These are phyloP conservation scores for Aspergillus cavernicola DNA, from an alignment of 495 filamentous ascomycete species.

Conservation along the genomic window DNA sequence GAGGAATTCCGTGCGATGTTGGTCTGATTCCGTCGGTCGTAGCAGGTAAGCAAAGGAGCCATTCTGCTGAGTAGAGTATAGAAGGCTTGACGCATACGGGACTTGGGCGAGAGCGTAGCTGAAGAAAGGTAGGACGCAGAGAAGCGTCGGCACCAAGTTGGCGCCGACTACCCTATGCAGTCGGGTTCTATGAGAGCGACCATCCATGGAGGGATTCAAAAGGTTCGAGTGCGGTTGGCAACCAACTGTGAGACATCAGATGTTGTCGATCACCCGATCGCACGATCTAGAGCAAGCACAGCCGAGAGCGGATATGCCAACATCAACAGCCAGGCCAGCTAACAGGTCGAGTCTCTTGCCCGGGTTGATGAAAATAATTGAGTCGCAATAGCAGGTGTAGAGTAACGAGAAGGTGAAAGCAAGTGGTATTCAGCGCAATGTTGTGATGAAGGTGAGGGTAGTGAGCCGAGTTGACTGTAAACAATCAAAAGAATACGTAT, in stretches of 20 bases:
- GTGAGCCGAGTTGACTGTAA: conserved; percentile 5
- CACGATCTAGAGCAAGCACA: conserved; percentile 13
- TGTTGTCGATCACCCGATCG: conserved; percentile 17
- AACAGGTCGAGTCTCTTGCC: too few relatives aligned
- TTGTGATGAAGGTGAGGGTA: neutral
- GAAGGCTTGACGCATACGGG: conserved; percentile 69
- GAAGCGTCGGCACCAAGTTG: conserved; percentile 15
- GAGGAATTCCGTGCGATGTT: conserved; percentile 47
- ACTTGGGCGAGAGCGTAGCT: conserved; percentile 36
- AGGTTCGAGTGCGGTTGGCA: conserved; percentile 8
- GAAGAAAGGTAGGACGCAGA: conserved; percentile 22
- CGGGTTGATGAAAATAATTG: neutral
- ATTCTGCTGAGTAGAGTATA: conserved; percentile 51
- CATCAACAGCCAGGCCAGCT: neutral
- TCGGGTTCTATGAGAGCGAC: conserved; percentile 10
- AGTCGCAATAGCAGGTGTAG: neutral
- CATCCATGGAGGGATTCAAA: conserved; percentile 18
- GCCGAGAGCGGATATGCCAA: conserved; percentile 10
- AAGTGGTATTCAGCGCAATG: neutral
- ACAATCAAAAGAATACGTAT: conserved; percentile 10
- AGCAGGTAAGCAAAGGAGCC: conserved; percentile 59
- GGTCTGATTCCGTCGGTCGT: conserved; percentile 39
- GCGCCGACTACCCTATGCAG: conserved; percentile 19
- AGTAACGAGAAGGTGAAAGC: neutral
- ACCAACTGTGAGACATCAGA: conserved; percentile 16